Conservation (phyloP, 768 basidiomycete genomes). For the Tylopilus rubrobrunneus region DNA sequence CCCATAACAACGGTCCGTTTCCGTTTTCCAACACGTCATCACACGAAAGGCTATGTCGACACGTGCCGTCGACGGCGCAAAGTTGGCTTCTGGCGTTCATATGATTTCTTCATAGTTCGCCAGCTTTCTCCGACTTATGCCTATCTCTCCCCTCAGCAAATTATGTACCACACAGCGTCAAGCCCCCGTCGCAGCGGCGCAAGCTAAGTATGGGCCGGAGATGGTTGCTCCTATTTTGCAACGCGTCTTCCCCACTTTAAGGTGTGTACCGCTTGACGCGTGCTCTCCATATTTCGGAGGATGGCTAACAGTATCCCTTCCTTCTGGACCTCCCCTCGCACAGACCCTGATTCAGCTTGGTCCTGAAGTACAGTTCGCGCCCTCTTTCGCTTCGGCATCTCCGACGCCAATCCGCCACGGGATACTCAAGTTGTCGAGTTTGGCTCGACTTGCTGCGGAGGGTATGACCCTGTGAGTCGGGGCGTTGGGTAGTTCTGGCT, state of each 20-base stretch:
- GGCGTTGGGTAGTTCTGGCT: too few species aligned
- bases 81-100: too few species aligned
- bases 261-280: slow-evolving; percentile 52
- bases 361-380: slow-evolving; percentile 64
- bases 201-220: slow-evolving; percentile 29
- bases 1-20: too few species aligned
- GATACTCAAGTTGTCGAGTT: too few species aligned
- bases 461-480: slow-evolving; percentile 68
- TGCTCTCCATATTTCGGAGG: too few species aligned
- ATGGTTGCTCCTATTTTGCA: slow-evolving; percentile 12
- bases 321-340: slow-evolving; percentile 63
- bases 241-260: slow-evolving; percentile 68
- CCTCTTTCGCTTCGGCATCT: slow-evolving; percentile 70
- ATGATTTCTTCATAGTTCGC: too few species aligned
- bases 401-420: slow-evolving; percentile 67
- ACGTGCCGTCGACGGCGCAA: too few species aligned
- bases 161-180: too few species aligned
- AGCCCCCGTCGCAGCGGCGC: slow-evolving; percentile 43
- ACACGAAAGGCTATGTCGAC: too few species aligned
- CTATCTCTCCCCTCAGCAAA: too few species aligned
- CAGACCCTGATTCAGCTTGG: slow-evolving; percentile 71
- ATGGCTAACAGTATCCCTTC: slow-evolving; percentile 37
- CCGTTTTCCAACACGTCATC: too few species aligned
- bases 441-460: slow-evolving; percentile 71
- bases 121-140: too few species aligned